These are phyloP conservation scores for Cyclanthera cordifolia DNA, from an alignment of 306 rosid genomes.

Conservation along the genomic window DNA sequence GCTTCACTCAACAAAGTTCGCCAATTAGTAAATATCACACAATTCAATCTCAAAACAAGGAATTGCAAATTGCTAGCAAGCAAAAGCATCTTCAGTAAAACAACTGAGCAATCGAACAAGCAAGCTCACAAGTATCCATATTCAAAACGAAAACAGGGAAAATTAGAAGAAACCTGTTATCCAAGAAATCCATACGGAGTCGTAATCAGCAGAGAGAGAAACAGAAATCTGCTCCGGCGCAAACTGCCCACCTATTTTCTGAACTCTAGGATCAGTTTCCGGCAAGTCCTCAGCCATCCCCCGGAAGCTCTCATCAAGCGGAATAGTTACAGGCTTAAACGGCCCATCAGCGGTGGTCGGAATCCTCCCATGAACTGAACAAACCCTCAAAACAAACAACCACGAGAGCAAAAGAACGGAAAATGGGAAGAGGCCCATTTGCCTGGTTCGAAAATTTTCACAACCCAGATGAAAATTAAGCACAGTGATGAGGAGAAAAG, in stretches of 20 bases:
- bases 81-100: no score
- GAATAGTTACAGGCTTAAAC: slow-evolving; percentile 67
- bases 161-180: slow-evolving; percentile 42
- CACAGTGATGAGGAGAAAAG: not conserved
- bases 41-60: not conserved
- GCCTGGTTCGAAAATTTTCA: slow-evolving; percentile 4
- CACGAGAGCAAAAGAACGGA: not conserved
- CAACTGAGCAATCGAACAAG: no score
- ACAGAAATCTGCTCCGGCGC: slow-evolving; percentile 74
- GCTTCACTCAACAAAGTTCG: not conserved
- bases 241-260: slow-evolving; percentile 36
- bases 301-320: slow-evolving; percentile 51
- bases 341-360: slow-evolving; percentile 73
- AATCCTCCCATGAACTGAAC: slow-evolving; percentile 24
- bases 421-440: slow-evolving; percentile 27
- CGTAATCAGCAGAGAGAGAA: slow-evolving; percentile 49
- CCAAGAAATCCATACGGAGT: slow-evolving; percentile 84
- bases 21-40: not conserved
- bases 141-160: not conserved
- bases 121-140: no score
- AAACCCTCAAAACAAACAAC: slow-evolving; percentile 19
- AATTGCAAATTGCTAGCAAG: no score
- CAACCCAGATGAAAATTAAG: not conserved
- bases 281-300: slow-evolving; percentile 69
- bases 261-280: slow-evolving; percentile 52